These are phyloP conservation scores for Huntiella omanensis DNA, from an alignment of 2,329 filamentous ascomycete species.

Conservation along the genomic window DNA sequence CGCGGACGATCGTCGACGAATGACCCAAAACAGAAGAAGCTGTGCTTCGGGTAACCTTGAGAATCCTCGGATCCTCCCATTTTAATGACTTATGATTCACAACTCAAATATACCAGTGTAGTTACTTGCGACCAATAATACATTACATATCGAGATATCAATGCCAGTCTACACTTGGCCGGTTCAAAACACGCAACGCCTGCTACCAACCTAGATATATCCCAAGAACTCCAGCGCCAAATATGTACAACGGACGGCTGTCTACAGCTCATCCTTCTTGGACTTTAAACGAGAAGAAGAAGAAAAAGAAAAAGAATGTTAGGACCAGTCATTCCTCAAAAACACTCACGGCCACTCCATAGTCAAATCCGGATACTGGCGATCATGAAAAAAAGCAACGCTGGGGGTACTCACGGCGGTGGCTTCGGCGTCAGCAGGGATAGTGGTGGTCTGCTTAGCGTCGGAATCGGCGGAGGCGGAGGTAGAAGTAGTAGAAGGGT, in stretches of 20 bases:
- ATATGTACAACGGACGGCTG: not conserved
- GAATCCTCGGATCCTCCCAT: too few species aligned
- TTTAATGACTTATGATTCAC: too few species aligned
- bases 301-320: not conserved
- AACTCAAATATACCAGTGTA: too few species aligned
- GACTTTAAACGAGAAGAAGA: slow-evolving; percentile 6
- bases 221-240: too few species aligned
- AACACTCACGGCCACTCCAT: not conserved
- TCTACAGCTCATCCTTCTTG: slow-evolving; percentile 13
- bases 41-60: slow-evolving; percentile 28
- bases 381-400: slow-evolving; percentile 5
- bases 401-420: slow-evolving; percentile 6
- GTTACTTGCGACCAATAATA: too few species aligned
- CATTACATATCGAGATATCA: too few species aligned
- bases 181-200: too few species aligned
- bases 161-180: too few species aligned
- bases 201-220: too few species aligned
- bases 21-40: slow-evolving; percentile 32
- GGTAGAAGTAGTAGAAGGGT: not conserved
- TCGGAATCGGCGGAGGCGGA: slow-evolving; percentile 10
- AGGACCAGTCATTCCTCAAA: not conserved
- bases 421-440: slow-evolving; percentile 3
- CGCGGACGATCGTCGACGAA: slow-evolving; percentile 12
- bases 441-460: slow-evolving; percentile 11
- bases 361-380: slow-evolving; percentile 3